Conservation (phyloP, 768 basidiomycete species). For the Hygrophoropsis aurantiaca region DNA sequence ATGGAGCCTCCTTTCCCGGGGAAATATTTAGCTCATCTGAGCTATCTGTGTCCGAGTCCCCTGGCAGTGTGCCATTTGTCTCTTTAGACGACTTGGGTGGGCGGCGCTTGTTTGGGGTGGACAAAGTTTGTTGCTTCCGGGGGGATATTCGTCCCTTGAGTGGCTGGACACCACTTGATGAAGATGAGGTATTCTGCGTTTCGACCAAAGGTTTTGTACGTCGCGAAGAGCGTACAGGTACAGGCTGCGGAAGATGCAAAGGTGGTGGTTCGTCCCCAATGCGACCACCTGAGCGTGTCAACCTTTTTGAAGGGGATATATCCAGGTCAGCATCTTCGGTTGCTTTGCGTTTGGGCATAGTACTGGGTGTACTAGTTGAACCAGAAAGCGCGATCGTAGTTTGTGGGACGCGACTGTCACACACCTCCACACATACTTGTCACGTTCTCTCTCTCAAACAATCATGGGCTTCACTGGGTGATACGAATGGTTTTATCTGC, state of each 20-base stretch:
- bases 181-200: neutral
- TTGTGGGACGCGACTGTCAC: conserved; percentile 15
- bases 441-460: too few species aligned
- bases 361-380: conserved; percentile 15
- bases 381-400: conserved; percentile 5
- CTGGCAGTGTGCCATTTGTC: neutral
- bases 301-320: conserved; percentile 33
- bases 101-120: too few species aligned
- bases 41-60: conserved; percentile 7
- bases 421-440: too few species aligned
- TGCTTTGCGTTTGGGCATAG: conserved; percentile 49
- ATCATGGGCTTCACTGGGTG: conserved; percentile 69
- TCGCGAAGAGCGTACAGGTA: too few species aligned
- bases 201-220: neutral
- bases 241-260: too few species aligned
- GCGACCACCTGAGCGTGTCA: conserved; percentile 22
- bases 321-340: conserved; percentile 12
- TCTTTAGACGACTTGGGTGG: conserved; percentile 1
- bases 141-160: too few species aligned
- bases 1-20: conserved; percentile 3
- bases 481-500: neutral
- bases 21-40: conserved; percentile 31
- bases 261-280: neutral
- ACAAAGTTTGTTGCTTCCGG: too few species aligned
- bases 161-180: too few species aligned